phyloP scores from a whole-genome alignment of 495 filamentous ascomycete species.

The Trichocladium uniseriatum region DNA sequence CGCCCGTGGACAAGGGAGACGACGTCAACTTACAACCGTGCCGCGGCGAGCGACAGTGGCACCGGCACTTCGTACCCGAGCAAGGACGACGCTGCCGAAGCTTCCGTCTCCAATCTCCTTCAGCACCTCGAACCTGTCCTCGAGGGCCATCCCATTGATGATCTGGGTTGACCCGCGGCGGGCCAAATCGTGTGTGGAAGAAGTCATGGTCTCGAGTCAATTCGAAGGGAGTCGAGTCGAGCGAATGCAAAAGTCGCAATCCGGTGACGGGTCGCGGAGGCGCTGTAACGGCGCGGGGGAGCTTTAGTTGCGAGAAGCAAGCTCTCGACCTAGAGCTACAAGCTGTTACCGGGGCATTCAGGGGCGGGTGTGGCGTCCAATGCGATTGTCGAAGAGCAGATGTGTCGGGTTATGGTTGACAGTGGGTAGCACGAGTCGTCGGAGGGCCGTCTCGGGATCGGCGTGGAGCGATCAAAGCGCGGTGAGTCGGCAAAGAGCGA shows the following conservation, averaged over 20 bases:
- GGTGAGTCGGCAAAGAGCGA: slow-evolving; percentile 12
- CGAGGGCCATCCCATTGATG: slow-evolving; percentile 43
- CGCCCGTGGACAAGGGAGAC: not conserved
- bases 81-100: slow-evolving; percentile 92
- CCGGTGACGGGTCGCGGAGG: not conserved
- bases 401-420: slow-evolving; percentile 1
- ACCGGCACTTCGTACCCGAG: slow-evolving; percentile 81
- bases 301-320: slow-evolving; percentile 7
- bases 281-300: slow-evolving; percentile 6
- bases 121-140: slow-evolving; percentile 89
- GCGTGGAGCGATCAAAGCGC: slow-evolving; percentile 11
- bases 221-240: not conserved
- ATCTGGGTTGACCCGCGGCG: slow-evolving; percentile 45
- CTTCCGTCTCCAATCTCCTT: slow-evolving; percentile 99
- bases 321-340: slow-evolving; percentile 28
- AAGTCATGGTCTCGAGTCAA: slow-evolving; percentile 46
- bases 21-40: slow-evolving; percentile 70
- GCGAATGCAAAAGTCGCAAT: not conserved
- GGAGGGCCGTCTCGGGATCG: slow-evolving; percentile 2
- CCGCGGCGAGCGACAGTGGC: slow-evolving; percentile 81
- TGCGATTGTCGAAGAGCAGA: not conserved
- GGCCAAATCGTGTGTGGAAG: slow-evolving; percentile 55
- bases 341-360: slow-evolving; percentile 32
- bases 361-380: not conserved
- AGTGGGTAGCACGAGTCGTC: not conserved